Evolutionary conservation across 2,329 filamentous ascomycete genomes (phyloP), one percentile per base, ranked within the genome.

Genomic region (Dactylellina parvicollis): DNA sequence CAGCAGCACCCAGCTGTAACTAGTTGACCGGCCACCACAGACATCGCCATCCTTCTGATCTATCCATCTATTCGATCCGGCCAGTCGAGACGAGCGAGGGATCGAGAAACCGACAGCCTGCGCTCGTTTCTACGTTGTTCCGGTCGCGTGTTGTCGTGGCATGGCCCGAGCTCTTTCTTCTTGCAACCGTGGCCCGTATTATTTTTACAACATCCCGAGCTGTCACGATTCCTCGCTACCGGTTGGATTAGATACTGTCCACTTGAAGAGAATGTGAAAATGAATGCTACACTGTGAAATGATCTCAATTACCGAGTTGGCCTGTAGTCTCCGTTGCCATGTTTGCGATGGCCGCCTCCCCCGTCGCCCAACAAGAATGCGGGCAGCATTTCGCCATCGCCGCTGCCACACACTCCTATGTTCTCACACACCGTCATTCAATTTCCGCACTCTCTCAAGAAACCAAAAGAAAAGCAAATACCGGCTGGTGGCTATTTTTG

Each of bases 401-500:
- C 28, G 16, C 20, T 3, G 24, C n/a, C 44, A 14, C 44, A 14
- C 12, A n/a, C 36, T 20, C 18, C 18, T 44, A 8, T 20, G 9
- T 32, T 10, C 60, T 20, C 26, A 30, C 34, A 40, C 32, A 10
- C 18, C 49, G 61, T 66, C 62, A 67, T 59, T 67, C n/a, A n/a
- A n/a, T n/a, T 67, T 42, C 62, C 32, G 22, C n/a, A 14, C 34
- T 40, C 22, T 38, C 36, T 14, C 18, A 40, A 32, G 22, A 3
- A 16, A 47, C n/a, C 18, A 40, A 32, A n/a, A 3, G 12, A 47
- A 56, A 72, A 64, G 57, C 67, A 73, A 72, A 54, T 1, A 24
- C 30, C 24, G 18, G 36, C 30, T 30, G n/a, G 44, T 10, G 36
- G 54, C 60, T 73, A 73, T 73, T 73, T 73, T 66, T 73, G 69